These are phyloP conservation scores for Tetradesmus lagerheimii DNA, from an alignment of 139 green algal species.

Conservation along the genomic window DNA sequence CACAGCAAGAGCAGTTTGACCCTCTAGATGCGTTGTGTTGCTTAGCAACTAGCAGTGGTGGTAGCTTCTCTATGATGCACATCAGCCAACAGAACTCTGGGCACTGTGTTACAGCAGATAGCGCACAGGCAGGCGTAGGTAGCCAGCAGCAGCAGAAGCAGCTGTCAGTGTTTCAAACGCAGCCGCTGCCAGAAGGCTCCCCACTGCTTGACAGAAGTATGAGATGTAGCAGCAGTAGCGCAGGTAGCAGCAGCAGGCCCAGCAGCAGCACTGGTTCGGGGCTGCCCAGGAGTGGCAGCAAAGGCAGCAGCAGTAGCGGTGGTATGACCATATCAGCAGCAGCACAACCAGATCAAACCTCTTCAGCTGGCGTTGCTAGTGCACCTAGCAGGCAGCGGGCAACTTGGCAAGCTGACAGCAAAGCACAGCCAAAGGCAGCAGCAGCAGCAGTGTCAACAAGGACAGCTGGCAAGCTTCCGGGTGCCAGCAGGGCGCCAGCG, in stretches of 20 bases:
- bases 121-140: not conserved
- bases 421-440: not conserved
- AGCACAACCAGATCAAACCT: not conserved
- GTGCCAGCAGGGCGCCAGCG: not conserved
- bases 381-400: not conserved
- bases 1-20: not conserved
- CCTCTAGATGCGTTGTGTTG: not conserved
- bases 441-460: not conserved
- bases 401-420: not conserved
- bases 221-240: not conserved
- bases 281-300: not conserved
- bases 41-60: conserved; percentile 8
- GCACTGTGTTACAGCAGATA: not conserved
- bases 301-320: not conserved
- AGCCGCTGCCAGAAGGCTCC: not conserved
- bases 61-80: not conserved
- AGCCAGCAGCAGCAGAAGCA: conserved; percentile 12
- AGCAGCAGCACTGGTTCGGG: not conserved
- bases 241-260: not conserved
- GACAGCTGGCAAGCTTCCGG: not conserved
- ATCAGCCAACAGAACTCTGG: not conserved
- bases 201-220: not conserved
- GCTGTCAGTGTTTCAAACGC: conserved; percentile 25
- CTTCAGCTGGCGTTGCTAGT: not conserved
- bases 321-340: not conserved